Evolutionary conservation across 2,329 filamentous ascomycete genomes (phyloP).

Genomic region (Stachybotrys elegans): DNA sequence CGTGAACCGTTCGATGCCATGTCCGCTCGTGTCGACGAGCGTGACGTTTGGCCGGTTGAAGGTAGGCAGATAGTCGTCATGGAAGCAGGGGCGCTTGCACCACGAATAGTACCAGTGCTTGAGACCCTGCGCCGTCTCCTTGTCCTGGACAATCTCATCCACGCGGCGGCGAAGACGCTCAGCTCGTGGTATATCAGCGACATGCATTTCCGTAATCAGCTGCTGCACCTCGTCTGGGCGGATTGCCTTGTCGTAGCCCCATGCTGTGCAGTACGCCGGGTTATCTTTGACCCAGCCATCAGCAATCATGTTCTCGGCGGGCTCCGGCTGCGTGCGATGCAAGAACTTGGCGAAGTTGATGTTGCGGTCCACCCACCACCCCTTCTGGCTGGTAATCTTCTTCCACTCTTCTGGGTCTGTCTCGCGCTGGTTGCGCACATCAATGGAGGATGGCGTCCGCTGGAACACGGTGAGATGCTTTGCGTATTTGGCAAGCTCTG

Average conservation of each 20-base stretch:
- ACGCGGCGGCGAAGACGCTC: slow-evolving; percentile 39
- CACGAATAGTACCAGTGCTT: slow-evolving; percentile 56
- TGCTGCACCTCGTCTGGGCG: not conserved
- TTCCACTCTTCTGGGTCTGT: slow-evolving; percentile 38
- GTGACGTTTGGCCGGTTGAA: slow-evolving; percentile 56
- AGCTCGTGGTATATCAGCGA: slow-evolving; percentile 33
- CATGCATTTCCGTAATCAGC: slow-evolving; percentile 12
- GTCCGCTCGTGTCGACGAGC: slow-evolving; percentile 50
- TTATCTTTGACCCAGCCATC: slow-evolving; percentile 40
- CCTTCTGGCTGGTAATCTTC: slow-evolving; percentile 26
- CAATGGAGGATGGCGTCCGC: slow-evolving; percentile 43
- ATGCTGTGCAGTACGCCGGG: slow-evolving; percentile 22
- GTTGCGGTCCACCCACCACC: slow-evolving; percentile 44
- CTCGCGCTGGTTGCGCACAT: slow-evolving; percentile 28
- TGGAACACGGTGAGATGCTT: slow-evolving; percentile 52
- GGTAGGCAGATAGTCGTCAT: slow-evolving; percentile 50
- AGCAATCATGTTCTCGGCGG: slow-evolving; percentile 35
- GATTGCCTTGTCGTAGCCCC: not conserved
- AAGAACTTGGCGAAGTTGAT: slow-evolving; percentile 13
- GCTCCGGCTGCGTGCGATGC: slow-evolving; percentile 35
- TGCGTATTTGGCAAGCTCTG: slow-evolving; percentile 39
- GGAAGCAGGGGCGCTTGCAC: slow-evolving; percentile 61
- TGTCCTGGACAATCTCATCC: slow-evolving; percentile 44
- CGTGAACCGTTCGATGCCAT: not conserved
- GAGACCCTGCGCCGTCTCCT: slow-evolving; percentile 42